Percentiles rank a stretch among this genome's conserved stretches.
Conservation (phyloP, 805 yeast species). For the Zygosaccharomyces siamensis region DNA sequence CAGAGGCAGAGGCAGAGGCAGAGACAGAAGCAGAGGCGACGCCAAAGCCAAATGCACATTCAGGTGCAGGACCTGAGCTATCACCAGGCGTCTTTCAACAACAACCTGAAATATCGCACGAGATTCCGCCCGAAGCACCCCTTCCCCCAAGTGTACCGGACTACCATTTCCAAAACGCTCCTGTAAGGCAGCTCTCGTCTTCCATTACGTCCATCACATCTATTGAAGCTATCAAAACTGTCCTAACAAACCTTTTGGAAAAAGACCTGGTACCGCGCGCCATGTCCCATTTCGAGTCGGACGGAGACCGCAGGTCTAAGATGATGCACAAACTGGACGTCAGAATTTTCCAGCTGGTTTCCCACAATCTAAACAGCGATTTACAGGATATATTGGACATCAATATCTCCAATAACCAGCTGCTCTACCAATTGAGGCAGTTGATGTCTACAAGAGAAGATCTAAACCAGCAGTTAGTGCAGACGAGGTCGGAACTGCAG, state of each 20-base stretch:
- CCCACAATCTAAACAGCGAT: conserved; percentile 21
- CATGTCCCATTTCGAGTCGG: conserved; percentile 19
- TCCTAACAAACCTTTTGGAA: conserved; percentile 21
- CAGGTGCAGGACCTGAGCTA: not conserved
- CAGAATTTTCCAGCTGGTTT: conserved; percentile 22
- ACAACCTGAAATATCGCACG: not conserved
- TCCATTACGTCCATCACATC: conserved; percentile 26
- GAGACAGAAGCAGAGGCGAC: no score
- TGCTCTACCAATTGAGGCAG: conserved; percentile 24
- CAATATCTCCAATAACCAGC: conserved; percentile 30
- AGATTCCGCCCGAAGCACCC: not conserved
- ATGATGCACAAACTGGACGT: conserved; percentile 28
- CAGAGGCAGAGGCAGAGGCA: not conserved
- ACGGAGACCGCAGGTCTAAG: conserved; percentile 12
- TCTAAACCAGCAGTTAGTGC: conserved; percentile 17
- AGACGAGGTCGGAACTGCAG: conserved; percentile 14
- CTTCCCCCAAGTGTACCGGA: conserved; percentile 5
- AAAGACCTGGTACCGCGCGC: conserved; percentile 27
- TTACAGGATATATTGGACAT: conserved; percentile 31
- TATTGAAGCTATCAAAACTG: conserved; percentile 22
- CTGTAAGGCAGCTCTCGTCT: conserved; percentile 19
- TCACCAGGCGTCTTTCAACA: not conserved
- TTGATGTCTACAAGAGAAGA: conserved; percentile 15
- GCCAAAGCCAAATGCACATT: no score
- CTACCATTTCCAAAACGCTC: conserved; percentile 17